Percentiles rank a stretch among this genome's conserved stretches.
These are phyloP conservation scores for Paraphaeosphaeria minitans DNA, from an alignment of 2,329 filamentous ascomycete genomes.

Conservation along the genomic window DNA sequence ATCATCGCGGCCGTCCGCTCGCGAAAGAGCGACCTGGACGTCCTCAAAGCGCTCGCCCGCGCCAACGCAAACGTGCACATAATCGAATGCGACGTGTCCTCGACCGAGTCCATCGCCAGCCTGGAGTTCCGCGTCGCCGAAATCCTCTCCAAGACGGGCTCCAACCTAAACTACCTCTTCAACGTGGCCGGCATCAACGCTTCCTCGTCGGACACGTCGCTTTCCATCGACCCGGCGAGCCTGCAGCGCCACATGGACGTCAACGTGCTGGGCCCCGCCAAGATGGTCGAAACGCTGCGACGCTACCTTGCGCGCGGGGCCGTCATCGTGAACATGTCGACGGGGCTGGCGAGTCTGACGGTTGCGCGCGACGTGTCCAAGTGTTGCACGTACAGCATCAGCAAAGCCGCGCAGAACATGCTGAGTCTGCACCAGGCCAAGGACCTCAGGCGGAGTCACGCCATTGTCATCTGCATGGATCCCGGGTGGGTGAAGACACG, in stretches of 20 bases:
- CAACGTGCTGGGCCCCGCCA: slow-evolving; percentile 57
- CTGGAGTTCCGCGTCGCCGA: slow-evolving; percentile 44
- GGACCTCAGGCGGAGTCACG: slow-evolving; percentile 43
- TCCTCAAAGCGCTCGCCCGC: slow-evolving; percentile 33
- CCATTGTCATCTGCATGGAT: slow-evolving; percentile 49
- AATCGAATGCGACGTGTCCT: slow-evolving; percentile 49
- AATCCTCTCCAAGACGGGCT: slow-evolving; percentile 38
- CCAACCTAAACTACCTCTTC: slow-evolving; percentile 51
- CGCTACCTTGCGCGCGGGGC: slow-evolving; percentile 37
- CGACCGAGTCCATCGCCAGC: slow-evolving; percentile 35
- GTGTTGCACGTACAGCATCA: slow-evolving; percentile 50
- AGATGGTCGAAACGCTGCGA: slow-evolving; percentile 49
- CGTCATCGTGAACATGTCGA: slow-evolving; percentile 44
- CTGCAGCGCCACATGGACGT: slow-evolving; percentile 50
- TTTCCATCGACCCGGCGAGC: slow-evolving; percentile 46
- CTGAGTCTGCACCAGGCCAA: slow-evolving; percentile 50
- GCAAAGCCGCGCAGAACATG: slow-evolving; percentile 54
- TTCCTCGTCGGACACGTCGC: slow-evolving; percentile 42
- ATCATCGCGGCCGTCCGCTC: slow-evolving; percentile 51
- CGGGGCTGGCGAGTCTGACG: slow-evolving; percentile 40
- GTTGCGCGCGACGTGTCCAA: slow-evolving; percentile 39
- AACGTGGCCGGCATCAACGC: slow-evolving; percentile 52
- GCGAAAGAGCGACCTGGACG: slow-evolving; percentile 32
- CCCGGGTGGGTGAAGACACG: slow-evolving; percentile 54
- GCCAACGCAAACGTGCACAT: slow-evolving; percentile 42